A percentile compares a stretch with the other conserved stretches of the same genome.
These are phyloP conservation scores for Piper longum DNA, from an alignment of 164 flowering plant genomes.

Conservation along the genomic window DNA sequence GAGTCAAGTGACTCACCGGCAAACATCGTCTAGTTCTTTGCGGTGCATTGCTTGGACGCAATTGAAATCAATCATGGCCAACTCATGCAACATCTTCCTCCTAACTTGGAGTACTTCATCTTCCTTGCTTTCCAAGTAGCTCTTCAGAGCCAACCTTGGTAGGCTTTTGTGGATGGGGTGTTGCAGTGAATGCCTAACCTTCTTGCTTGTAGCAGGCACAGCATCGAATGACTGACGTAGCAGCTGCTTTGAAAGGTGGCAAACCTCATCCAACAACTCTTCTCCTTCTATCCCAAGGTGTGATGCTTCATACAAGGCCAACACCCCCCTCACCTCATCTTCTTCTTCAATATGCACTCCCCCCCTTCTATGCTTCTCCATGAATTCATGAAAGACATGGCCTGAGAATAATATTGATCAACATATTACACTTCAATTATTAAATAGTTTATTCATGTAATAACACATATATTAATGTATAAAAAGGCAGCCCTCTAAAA, in stretches of 20 bases:
- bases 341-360: not conserved
- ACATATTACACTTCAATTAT: too few relatives aligned
- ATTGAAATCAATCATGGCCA: not conserved
- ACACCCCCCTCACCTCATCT: conserved; percentile 13
- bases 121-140: not conserved
- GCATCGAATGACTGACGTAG: not conserved
- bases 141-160: not conserved
- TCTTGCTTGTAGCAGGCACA: not conserved
- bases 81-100: not conserved
- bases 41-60: not conserved
- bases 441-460: too few relatives aligned
- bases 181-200: not conserved
- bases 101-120: not conserved
- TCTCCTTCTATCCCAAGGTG: conserved; percentile 29
- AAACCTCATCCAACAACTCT: conserved; percentile 29
- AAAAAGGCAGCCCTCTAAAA: too few relatives aligned
- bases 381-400: not conserved
- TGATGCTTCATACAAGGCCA: conserved; percentile 23
- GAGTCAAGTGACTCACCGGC: not conserved
- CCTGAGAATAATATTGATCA: not conserved
- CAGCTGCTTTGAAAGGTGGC: not conserved
- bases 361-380: not conserved
- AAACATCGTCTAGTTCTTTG: not conserved
- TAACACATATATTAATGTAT: too few relatives aligned
- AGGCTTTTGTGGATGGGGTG: not conserved